A percentile compares a stretch with the other conserved stretches of the same genome.
These are phyloP conservation scores for Phialemonium atrogriseum DNA, from an alignment of 2,329 filamentous ascomycete species.

Conservation along the genomic window DNA sequence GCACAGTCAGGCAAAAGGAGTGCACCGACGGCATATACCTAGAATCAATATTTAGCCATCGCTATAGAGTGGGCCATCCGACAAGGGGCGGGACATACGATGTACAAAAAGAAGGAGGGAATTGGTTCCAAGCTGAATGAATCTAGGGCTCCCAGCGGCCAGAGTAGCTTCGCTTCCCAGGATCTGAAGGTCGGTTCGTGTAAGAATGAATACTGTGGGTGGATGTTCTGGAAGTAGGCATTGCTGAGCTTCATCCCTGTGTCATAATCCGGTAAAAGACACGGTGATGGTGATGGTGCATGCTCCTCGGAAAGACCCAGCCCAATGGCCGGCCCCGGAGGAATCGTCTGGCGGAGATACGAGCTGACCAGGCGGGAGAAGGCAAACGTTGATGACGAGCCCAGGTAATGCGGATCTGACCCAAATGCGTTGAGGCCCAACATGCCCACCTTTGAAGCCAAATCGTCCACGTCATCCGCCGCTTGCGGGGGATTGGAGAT, in stretches of 20 bases:
- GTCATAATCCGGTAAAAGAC: slow-evolving; percentile 3
- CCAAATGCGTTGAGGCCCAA: slow-evolving; percentile 11
- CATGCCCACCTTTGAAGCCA: slow-evolving; percentile 12
- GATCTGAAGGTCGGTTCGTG: slow-evolving; percentile 22
- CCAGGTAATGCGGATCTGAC: slow-evolving; percentile 18
- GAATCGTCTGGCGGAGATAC: slow-evolving; percentile 2
- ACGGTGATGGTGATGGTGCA: not conserved
- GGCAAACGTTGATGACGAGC: slow-evolving; percentile 18
- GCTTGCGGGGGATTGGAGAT: too few species aligned
- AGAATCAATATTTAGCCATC: too few species aligned
- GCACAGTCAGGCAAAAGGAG: slow-evolving; percentile 6
- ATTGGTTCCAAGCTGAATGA: not conserved
- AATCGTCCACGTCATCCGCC: slow-evolving; percentile 7
- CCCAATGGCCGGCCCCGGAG: too few species aligned
- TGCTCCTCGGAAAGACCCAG: not conserved
- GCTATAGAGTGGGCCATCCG: too few species aligned
- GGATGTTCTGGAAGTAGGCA: slow-evolving; percentile 28
- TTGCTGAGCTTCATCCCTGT: slow-evolving; percentile 10
- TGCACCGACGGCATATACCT: slow-evolving; percentile 12
- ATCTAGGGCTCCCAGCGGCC: not conserved
- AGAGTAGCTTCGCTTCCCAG: slow-evolving; percentile 22
- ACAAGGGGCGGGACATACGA: not conserved
- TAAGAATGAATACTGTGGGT: slow-evolving; percentile 28
- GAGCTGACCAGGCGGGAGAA: slow-evolving; percentile 15
- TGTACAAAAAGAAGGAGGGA: not conserved